Evolutionary conservation across 768 basidiomycete genomes (phyloP), one percentile per base, ranked within the genome.

Genomic region (Suillus spraguei): DNA sequence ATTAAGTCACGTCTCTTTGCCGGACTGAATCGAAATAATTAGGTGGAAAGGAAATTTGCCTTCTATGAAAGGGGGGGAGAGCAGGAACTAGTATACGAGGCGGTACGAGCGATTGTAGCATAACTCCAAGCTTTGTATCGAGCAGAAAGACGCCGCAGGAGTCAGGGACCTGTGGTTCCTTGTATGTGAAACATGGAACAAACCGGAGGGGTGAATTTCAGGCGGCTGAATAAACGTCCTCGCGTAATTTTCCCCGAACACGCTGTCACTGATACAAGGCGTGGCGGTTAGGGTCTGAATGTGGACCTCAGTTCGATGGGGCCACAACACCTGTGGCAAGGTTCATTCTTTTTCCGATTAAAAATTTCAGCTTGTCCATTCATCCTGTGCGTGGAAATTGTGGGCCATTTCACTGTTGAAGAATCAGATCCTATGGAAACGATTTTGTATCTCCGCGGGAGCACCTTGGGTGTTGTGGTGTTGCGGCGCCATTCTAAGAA

Each of bases 341-440:
- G 56, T 13, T 58, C 55, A 39, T 41, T 28, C 3, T 32, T 41
- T 58, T 41, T 17, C 56, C 17, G 10, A 7, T 20, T 16, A 22
- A 17, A 39, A 56, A 24, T 56, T 41, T 24, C 17, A 58, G 55
- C 22, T 24, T 41, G 39, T 41, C 17, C 39, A 2, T 32, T 32
- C 56, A 41, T 58, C 3, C 16, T 56, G 16, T 28, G 22, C 24
- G 9, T 17, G 22, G 24, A 41, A 28, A 20, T 39, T 24, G 16
- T 17, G 8, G 9, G 16, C 24, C 16, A 39, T 11, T 11, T 58
- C 17, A 41, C 7, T 16, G 16, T 28, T 9, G 3, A 39, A 20
- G 24, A 53, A 41, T 32, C 17, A 58, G 22, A 41, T 58, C 56
- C 24, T 42, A 32, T 53, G 52, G 52, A 53, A 53, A n/a, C 50